Percentiles rank a stretch among this genome's conserved stretches.
These are phyloP conservation scores for Ceratorhiza oryzae-sativae DNA, from an alignment of 1,284 basidiomycete genomes.

Conservation along the genomic window DNA sequence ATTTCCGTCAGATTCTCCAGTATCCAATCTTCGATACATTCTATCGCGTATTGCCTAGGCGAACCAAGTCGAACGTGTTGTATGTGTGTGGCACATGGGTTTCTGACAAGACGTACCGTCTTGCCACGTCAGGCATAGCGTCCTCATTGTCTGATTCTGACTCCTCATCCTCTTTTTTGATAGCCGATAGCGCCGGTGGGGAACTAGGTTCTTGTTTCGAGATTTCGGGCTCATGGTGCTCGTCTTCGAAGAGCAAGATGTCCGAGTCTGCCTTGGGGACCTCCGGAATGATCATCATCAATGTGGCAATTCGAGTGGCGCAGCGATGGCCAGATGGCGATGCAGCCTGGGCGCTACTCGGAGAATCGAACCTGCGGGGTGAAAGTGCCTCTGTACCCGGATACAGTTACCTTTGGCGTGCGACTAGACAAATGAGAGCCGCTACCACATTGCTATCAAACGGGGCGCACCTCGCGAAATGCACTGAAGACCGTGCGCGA, in stretches of 20 bases:
- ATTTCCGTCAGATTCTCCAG: conserved; percentile 39
- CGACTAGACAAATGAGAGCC: no score
- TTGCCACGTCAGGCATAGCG: conserved; percentile 15
- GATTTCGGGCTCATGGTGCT: background rate
- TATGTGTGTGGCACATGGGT: background rate
- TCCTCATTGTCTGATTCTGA: conserved; percentile 1
- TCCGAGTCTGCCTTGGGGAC: background rate
- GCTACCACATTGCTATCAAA: background rate
- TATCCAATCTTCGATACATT: conserved; percentile 27
- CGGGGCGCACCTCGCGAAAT: background rate
- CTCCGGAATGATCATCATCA: background rate
- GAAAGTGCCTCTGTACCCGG: background rate
- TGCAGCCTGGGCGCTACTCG: background rate
- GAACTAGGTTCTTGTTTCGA: background rate
- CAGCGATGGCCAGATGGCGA: background rate
- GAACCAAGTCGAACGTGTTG: background rate
- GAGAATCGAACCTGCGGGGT: background rate
- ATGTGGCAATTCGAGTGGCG: background rate
- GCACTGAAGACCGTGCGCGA: background rate
- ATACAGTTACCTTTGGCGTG: background rate
- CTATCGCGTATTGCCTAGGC: conserved; percentile 19
- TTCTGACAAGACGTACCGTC: background rate
- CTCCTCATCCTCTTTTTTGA: background rate
- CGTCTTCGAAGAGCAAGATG: background rate
- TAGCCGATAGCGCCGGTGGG: no score